Conservation (phyloP, 2,329 filamentous ascomycete genomes). For the Amphichorda felina region DNA sequence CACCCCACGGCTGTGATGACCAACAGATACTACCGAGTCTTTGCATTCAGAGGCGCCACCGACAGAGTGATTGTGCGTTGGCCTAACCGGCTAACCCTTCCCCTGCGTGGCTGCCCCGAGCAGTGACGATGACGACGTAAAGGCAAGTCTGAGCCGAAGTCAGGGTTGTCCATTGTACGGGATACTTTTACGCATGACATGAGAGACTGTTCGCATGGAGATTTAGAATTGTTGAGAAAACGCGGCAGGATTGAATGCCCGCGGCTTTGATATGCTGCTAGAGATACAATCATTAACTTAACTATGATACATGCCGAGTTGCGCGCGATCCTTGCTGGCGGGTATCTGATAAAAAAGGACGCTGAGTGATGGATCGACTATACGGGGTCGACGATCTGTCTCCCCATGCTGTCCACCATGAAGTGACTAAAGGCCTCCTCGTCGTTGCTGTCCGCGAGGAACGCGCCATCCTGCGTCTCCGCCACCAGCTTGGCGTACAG, state of each 20-base stretch:
- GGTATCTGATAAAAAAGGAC: too few species aligned
- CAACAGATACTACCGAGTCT: slow-evolving; percentile 66
- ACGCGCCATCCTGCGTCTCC: slow-evolving; percentile 22
- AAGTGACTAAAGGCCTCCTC: slow-evolving; percentile 32
- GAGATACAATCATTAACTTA: too few species aligned
- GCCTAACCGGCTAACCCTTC: slow-evolving; percentile 29
- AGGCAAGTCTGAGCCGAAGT: slow-evolving; percentile 53
- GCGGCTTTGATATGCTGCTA: too few species aligned
- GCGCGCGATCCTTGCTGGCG: too few species aligned
- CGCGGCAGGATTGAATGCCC: too few species aligned
- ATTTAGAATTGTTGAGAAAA: too few species aligned
- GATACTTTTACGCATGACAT: neutral
- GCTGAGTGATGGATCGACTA: too few species aligned
- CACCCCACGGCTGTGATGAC: slow-evolving; percentile 51
- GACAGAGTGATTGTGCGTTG: slow-evolving; percentile 32
- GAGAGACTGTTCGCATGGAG: too few species aligned
- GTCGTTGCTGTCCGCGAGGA: slow-evolving; percentile 25
- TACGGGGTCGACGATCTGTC: slow-evolving; percentile 19
- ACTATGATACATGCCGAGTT: too few species aligned
- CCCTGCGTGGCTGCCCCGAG: slow-evolving; percentile 10
- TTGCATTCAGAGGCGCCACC: slow-evolving; percentile 9
- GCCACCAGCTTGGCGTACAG: slow-evolving; percentile 24
- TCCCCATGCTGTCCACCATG: slow-evolving; percentile 23
- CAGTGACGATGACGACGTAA: slow-evolving; percentile 39
- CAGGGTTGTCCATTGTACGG: too few species aligned